Evolutionary conservation across 495 filamentous ascomycete species (phyloP).

Genomic region (Xylaria intraflava): DNA sequence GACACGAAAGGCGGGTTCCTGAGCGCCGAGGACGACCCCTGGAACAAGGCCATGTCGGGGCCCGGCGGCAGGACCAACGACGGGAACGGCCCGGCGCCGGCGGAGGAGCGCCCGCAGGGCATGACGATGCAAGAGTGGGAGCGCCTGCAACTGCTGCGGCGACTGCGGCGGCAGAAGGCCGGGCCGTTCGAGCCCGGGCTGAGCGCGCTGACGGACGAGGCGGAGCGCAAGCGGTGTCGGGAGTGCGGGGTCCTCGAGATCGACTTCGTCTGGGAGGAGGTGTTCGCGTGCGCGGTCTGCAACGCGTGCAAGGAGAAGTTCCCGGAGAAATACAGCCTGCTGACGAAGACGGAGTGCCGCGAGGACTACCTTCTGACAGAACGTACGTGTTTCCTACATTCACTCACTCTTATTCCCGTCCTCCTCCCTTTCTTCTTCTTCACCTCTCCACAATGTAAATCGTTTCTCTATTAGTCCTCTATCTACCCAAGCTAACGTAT

Average conservation of each 20-base stretch:
- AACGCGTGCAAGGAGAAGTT: constrained; percentile 61
- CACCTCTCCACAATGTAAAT: neutral
- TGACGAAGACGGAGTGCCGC: constrained; percentile 93
- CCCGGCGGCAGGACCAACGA: constrained; percentile 28
- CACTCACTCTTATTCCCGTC: neutral
- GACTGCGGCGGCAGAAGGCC: constrained; percentile 61
- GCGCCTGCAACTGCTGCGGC: constrained; percentile 60
- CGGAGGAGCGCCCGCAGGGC: constrained; percentile 56
- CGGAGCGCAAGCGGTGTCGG: constrained; percentile 63
- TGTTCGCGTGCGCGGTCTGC: constrained; percentile 26
- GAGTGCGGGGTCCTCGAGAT: constrained; percentile 83
- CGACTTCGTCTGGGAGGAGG: constrained; percentile 89
- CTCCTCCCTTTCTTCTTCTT: no score
- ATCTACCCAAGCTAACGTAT: neutral
- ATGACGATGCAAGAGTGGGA: constrained; percentile 97
- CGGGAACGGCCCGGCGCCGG: constrained; percentile 20
- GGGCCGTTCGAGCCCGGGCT: constrained; percentile 85
- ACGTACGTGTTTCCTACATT: constrained; percentile 47
- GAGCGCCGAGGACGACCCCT: constrained; percentile 79
- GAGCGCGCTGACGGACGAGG: constrained; percentile 57
- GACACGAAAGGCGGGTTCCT: constrained; percentile 96
- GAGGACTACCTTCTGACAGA: constrained; percentile 96
- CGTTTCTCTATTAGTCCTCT: neutral
- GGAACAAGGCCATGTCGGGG: constrained; percentile 65
- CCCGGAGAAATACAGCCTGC: constrained; percentile 84